Percentiles rank a stretch among this genome's conserved stretches.
Evolutionary conservation across 257 asterid genomes (phyloP).

Genomic region (Solanum sejunctum): DNA sequence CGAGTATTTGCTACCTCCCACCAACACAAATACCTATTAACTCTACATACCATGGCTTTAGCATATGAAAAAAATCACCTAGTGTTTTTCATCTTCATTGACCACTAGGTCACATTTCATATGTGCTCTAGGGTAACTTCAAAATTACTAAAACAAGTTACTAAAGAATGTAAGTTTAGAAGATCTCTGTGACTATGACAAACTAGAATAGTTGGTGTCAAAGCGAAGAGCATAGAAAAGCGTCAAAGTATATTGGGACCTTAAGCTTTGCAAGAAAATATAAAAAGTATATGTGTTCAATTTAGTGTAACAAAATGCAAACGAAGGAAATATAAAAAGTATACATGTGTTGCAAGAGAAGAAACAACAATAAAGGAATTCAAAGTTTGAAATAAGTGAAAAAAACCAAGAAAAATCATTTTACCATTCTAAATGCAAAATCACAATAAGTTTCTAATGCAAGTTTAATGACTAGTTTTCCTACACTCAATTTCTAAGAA

Average conservation of each 20-base stretch:
- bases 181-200: background rate
- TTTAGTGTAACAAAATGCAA: background rate
- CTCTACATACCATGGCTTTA: background rate
- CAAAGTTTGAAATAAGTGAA: background rate
- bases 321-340: background rate
- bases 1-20: background rate
- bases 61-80: background rate
- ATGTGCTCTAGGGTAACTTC: background rate
- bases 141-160: background rate
- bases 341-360: background rate
- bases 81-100: background rate
- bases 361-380: background rate
- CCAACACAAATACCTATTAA: background rate
- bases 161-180: background rate
- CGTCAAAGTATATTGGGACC: background rate
- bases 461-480: background rate
- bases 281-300: background rate
- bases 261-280: background rate
- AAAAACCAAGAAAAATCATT: background rate
- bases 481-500: background rate
- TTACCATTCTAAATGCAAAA: background rate
- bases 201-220: background rate
- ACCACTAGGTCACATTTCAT: background rate
- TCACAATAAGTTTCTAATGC: background rate
- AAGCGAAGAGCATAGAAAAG: background rate